Base-by-base conservation (phyloP, 2,329 filamentous ascomycete species). In the Hawksworthiomyces lignivorus region DNA sequence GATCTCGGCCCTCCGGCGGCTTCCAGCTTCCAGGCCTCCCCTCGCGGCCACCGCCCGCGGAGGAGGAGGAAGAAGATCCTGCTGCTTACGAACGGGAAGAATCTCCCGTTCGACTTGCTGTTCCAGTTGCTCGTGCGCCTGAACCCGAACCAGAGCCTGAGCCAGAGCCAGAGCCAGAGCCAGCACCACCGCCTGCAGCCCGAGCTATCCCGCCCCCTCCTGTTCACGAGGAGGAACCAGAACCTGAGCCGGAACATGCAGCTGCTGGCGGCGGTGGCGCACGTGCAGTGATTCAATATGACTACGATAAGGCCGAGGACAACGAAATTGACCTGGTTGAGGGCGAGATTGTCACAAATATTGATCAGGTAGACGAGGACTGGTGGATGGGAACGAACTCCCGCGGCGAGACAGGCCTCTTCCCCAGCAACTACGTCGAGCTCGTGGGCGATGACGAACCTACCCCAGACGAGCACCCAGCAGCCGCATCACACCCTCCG, bases 371-470 rank as follows among this genome's bases (percentile, higher is more conserved):
- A 3, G 92, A 97, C 54, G 84, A 94, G 39, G 90, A 98, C 59
- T 98, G 92, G 92, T 98, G 92, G 92, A 84, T 95, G 76, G 92
- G 94, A 32, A 86, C 84, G 51, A 98, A 97, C 67, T 68, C 74
- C 18, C 73, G 71, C 48, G 92, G 92, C 53, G 87, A 96, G 62
- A 82, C 73, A 45, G 92, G 92, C 36, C 72, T 98, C 27, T 97
- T 98, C 72, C 92, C 92, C 5, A 92, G 87, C 67, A 97, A 96
- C 70, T 98, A 98, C 52, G 90, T 98, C 40, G 88, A 95, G 61
- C 62, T 95, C 18, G 71, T 92, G 27, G 82, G 84, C 28, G 82
- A 75, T 19, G 73, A 76, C 19, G 68, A 34, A 6, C 9, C 7
- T 5, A 17, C 8, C 7, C 21, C 45, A 37, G 8, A 45, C 39